Evolutionary conservation across 2,329 filamentous ascomycete species (phyloP).

Genomic region (Leptographium wingfieldii): DNA sequence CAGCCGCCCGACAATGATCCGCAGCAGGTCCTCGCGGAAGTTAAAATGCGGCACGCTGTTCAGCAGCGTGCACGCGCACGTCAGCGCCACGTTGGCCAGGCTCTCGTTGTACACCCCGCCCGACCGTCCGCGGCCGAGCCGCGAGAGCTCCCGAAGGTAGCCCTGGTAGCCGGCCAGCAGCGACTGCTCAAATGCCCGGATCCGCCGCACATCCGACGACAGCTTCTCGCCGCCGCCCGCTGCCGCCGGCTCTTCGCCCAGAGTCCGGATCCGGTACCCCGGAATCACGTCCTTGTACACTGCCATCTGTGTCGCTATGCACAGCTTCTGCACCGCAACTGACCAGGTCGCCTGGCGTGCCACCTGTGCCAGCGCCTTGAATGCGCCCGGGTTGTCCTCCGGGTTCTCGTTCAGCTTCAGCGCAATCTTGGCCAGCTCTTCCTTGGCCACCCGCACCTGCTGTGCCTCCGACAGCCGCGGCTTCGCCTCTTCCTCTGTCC

Average conservation of each 20-base stretch:
- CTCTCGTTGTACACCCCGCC: slow-evolving; percentile 24
- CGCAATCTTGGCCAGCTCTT: slow-evolving; percentile 79
- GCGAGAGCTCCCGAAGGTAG: slow-evolving; percentile 66
- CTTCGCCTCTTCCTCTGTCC: slow-evolving; percentile 27
- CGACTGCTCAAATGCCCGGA: slow-evolving; percentile 77
- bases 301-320: slow-evolving; percentile 72
- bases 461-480: slow-evolving; percentile 26
- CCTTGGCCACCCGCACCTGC: slow-evolving; percentile 77
- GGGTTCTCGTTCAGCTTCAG: slow-evolving; percentile 77
- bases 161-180: slow-evolving; percentile 73
- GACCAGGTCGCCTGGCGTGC: slow-evolving; percentile 52
- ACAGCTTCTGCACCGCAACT: slow-evolving; percentile 68
- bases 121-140: slow-evolving; percentile 32
- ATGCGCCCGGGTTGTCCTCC: slow-evolving; percentile 71
- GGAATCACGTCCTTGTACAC: slow-evolving; percentile 95
- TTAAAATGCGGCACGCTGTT: slow-evolving; percentile 91
- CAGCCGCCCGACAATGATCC: slow-evolving; percentile 75
- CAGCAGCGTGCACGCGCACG: slow-evolving; percentile 72
- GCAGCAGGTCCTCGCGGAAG: slow-evolving; percentile 76
- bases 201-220: slow-evolving; percentile 77
- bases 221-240: slow-evolving; percentile 50
- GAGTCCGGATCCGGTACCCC: slow-evolving; percentile 82
- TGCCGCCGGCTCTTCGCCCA: slow-evolving; percentile 52
- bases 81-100: slow-evolving; percentile 65
- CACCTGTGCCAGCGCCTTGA: slow-evolving; percentile 67